These are phyloP conservation scores for Kuraishia molischiana DNA, from an alignment of 805 yeast genomes.

Conservation along the genomic window DNA sequence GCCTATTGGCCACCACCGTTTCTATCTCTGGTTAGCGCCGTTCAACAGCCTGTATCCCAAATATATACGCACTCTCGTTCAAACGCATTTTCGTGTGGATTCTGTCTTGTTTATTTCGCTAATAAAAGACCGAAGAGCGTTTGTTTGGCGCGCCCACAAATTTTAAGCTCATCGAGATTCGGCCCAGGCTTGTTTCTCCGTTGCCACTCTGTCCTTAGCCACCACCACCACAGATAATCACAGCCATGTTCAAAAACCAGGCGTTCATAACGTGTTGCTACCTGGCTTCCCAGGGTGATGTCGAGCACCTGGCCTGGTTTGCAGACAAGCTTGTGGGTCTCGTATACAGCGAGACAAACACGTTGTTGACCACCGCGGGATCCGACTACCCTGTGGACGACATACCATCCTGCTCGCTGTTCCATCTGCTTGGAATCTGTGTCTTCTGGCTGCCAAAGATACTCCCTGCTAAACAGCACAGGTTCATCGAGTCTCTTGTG, in stretches of 20 bases:
- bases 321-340: background rate
- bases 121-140: too few species aligned
- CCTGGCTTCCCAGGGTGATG: slow-evolving; percentile 2
- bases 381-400: background rate
- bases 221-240: too few species aligned
- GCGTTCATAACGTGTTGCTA: background rate
- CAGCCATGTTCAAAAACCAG: slow-evolving; percentile 2
- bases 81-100: too few species aligned
- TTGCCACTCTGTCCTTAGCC: too few species aligned
- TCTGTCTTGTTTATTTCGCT: too few species aligned
- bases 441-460: slow-evolving; percentile 5
- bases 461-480: background rate
- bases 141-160: too few species aligned
- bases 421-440: slow-evolving; percentile 3
- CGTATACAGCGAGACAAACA: background rate
- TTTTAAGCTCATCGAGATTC: too few species aligned
- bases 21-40: too few species aligned
- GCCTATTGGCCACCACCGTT: background rate
- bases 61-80: too few species aligned
- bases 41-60: too few species aligned
- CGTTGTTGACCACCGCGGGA: background rate
- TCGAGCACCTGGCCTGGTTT: background rate
- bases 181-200: too few species aligned
- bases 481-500: background rate
- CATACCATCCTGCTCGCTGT: background rate